phyloP scores from a whole-genome alignment of 805 yeast genomes.

The Cyberlindnera galapagoensis region DNA sequence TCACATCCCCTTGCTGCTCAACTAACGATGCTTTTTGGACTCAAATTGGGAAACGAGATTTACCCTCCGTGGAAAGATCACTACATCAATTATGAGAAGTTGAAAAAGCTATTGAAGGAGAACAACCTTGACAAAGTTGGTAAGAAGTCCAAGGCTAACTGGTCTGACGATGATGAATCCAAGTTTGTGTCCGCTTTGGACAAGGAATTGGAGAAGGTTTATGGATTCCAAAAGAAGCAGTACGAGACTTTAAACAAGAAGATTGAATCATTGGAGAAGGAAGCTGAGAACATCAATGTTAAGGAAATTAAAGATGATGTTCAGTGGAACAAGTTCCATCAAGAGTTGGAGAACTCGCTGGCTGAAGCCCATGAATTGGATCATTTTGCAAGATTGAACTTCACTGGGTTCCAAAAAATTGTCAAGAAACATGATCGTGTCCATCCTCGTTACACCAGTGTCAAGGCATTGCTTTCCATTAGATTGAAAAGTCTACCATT shows the following conservation, averaged over 20 bases:
- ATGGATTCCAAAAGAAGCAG: constrained; percentile 59
- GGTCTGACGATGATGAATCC: constrained; percentile 71
- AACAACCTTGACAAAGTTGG: constrained; percentile 36
- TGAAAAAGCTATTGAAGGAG: constrained; percentile 67
- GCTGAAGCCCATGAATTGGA: constrained; percentile 79
- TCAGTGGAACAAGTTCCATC: constrained; percentile 58
- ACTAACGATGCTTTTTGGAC: constrained; percentile 84
- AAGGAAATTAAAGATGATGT: constrained; percentile 29
- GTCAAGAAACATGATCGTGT: constrained; percentile 94
- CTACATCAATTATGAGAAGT: constrained; percentile 57
- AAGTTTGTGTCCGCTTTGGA: constrained; percentile 62
- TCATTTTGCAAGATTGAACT: constrained; percentile 84
- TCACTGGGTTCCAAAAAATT: constrained; percentile 90
- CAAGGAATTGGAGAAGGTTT: constrained; percentile 68
- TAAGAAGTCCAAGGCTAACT: constrained; percentile 28
- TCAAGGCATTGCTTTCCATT: constrained; percentile 81
- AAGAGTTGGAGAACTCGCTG: constrained; percentile 65
- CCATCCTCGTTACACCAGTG: constrained; percentile 77
- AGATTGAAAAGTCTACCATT: constrained; percentile 83
- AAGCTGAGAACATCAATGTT: constrained; percentile 38
- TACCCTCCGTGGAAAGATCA: constrained; percentile 84
- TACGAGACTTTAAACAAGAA: constrained; percentile 62
- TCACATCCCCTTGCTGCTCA: too few species aligned
- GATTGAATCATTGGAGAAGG: constrained; percentile 57
- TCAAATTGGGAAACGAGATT: constrained; percentile 70